Evolutionary conservation across 305 asterid genomes (phyloP), one percentile per base, ranked within the genome.

Genomic region (Ajuga reptans): DNA sequence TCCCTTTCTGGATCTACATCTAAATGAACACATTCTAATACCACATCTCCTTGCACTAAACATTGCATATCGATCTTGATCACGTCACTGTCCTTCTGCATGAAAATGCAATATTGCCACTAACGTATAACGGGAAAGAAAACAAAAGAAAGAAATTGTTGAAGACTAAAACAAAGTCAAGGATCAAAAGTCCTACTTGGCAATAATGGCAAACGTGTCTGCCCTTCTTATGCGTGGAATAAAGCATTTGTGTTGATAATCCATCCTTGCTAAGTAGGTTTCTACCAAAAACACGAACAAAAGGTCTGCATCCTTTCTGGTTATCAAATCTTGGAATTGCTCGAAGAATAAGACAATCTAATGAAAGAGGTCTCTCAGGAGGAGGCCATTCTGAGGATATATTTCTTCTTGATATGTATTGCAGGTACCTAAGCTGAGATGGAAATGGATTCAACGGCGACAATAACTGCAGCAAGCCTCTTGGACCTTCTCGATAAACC

Each of bases 21-120:
- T 68, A 87, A 75, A 80, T 92, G 97, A 54, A 92, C 90, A 4
- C 98, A 92, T 79, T 90, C 98, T 82, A 90, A 74, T 29, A 92
- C 98, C 66, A 92, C 98, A 81, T 92, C 97, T 66, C 98, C 98
- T 87, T 90, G 95, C 84, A 92, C 98, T 78, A 89, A 84, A 78
- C 98, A 90, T 80, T 90, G 98, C 77, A 92, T 86, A 76, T 92
- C 98, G 71, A 92, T 88, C 87, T 90, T 92, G 80, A 92, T 90
- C 75, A 92, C 98, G 67, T 92, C 97, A 76, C 92, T 82, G 63
- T 92, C 97, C 84, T 87, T 92, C 98, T 92, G 91, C 89, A 82
- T 43, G 43, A 69, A 41, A 60, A 14, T 39, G 51, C 66, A 76
- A 62, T 62, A 79, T 62, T 33, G 62, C 50, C 73, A 50, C 65